These are phyloP conservation scores for Thermothelomyces thermophilus DNA, from an alignment of 2,329 filamentous ascomycete species.

Conservation along the genomic window DNA sequence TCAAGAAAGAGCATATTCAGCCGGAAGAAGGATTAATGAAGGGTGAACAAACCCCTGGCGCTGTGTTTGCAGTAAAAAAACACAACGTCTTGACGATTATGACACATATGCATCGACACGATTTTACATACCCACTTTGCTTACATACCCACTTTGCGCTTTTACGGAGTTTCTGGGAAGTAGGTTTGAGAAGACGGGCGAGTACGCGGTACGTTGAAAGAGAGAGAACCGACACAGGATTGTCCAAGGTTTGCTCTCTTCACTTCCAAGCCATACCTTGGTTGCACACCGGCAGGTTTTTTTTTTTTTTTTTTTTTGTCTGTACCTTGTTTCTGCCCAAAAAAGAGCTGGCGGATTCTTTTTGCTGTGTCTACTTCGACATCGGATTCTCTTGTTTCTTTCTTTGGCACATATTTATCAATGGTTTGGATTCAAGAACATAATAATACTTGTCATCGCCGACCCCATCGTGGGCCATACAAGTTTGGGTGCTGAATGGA, in stretches of 20 bases:
- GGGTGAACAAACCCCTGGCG: background rate
- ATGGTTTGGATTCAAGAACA: background rate
- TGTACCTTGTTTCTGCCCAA: background rate
- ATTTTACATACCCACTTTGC: slow-evolving; percentile 16
- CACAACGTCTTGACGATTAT: slow-evolving; percentile 20
- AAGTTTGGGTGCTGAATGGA: too few relatives aligned
- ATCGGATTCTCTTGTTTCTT: background rate
- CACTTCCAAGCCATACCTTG: background rate
- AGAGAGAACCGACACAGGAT: background rate
- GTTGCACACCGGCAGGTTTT: background rate
- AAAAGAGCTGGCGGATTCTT: background rate
- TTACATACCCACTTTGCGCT: slow-evolving; percentile 18
- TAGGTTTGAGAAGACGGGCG: background rate
- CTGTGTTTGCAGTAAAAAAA: background rate
- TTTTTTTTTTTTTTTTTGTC: too few relatives aligned
- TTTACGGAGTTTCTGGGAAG: slow-evolving; percentile 9
- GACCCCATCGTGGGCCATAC: too few relatives aligned
- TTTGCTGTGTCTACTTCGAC: background rate
- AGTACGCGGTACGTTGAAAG: background rate
- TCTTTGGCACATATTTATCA: background rate
- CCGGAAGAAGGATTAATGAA: slow-evolving; percentile 23
- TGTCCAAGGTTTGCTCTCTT: background rate
- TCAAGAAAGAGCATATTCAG: slow-evolving; percentile 64
- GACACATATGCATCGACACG: slow-evolving; percentile 17
- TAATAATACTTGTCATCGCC: background rate